These are phyloP conservation scores for Aspergillus brunneoviolaceus DNA, from an alignment of 2,329 filamentous ascomycete species.

Conservation along the genomic window DNA sequence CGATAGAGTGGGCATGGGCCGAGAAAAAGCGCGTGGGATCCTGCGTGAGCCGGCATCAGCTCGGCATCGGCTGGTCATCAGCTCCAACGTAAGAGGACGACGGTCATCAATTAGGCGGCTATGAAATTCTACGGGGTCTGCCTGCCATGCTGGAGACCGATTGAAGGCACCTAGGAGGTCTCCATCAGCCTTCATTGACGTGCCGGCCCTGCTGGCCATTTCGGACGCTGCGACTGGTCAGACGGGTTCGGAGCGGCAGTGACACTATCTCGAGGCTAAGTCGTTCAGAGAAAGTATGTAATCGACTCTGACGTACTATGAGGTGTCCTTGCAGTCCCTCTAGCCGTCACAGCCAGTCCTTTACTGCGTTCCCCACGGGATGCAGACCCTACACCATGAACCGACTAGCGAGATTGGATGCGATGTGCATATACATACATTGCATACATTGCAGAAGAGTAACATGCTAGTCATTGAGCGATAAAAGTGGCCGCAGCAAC, in stretches of 20 bases:
- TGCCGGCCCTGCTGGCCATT: conserved; percentile 17
- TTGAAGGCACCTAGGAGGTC: conserved; percentile 3
- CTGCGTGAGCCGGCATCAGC: conserved; percentile 21
- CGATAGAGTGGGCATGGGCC: conserved; percentile 12
- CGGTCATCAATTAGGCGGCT: conserved; percentile 15
- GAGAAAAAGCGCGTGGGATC: conserved; percentile 21
- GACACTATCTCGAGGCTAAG: conserved; percentile 16
- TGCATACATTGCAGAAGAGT: background rate
- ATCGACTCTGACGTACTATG: conserved; percentile 23
- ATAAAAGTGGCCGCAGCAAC: background rate
- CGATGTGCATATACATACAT: conserved; percentile 1
- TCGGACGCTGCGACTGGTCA: conserved; percentile 18
- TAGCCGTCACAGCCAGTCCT: conserved; percentile 10
- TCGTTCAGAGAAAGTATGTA: conserved; percentile 17
- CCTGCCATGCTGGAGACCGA: conserved; percentile 2
- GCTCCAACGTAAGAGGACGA: conserved; percentile 13
- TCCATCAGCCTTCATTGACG: conserved; percentile 17
- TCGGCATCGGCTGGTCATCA: conserved; percentile 21
- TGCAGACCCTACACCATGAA: conserved; percentile 6
- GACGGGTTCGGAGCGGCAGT: conserved; percentile 13
- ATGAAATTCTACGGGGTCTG: conserved; percentile 7
- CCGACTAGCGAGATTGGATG: conserved; percentile 3
- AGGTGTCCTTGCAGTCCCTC: conserved; percentile 18
- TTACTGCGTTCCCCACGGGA: conserved; percentile 8
- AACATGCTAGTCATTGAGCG: background rate